phyloP scores from a whole-genome alignment of 2,329 filamentous ascomycete species.

The Fusarium equiseti region DNA sequence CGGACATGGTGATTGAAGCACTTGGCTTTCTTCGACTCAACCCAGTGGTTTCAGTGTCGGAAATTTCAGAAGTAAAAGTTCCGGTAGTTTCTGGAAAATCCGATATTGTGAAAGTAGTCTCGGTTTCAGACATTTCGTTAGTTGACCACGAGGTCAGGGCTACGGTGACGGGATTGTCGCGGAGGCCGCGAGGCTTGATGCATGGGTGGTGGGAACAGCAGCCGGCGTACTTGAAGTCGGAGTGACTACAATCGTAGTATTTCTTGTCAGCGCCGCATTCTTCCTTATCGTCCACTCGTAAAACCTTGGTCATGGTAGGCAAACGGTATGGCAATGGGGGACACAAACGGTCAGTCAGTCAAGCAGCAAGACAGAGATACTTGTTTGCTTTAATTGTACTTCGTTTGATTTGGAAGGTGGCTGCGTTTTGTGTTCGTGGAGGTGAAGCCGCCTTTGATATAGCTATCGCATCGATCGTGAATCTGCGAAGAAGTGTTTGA shows the following conservation, averaged over 20 bases:
- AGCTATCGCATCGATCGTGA: conserved; percentile 29
- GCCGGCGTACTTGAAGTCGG: conserved; percentile 52
- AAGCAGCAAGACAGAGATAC: background rate
- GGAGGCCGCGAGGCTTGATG: conserved; percentile 28
- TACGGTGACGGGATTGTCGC: conserved; percentile 6
- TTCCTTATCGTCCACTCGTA: conserved; percentile 9
- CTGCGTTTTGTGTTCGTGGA: background rate
- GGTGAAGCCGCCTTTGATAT: conserved; percentile 22
- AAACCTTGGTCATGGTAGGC: conserved; percentile 26
- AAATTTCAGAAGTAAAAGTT: background rate
- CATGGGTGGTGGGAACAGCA: conserved; percentile 63
- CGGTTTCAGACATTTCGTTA: conserved; percentile 8
- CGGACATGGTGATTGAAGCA: conserved; percentile 4
- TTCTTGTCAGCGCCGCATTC: conserved; percentile 48
- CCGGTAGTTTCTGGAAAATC: too few relatives aligned
- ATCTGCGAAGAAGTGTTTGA: conserved; percentile 15
- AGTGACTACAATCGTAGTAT: conserved; percentile 56
- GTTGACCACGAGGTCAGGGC: background rate
- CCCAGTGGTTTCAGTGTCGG: background rate
- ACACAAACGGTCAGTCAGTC: conserved; percentile 11
- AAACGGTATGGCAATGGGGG: conserved; percentile 9
- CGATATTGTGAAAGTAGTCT: background rate
- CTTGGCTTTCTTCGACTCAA: conserved; percentile 2
- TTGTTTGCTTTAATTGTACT: background rate
- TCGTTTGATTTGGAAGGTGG: background rate